Percentiles rank a stretch among this genome's conserved stretches.
phyloP scores from a whole-genome alignment of 495 filamentous ascomycete genomes.

The Extremus antarcticus region DNA sequence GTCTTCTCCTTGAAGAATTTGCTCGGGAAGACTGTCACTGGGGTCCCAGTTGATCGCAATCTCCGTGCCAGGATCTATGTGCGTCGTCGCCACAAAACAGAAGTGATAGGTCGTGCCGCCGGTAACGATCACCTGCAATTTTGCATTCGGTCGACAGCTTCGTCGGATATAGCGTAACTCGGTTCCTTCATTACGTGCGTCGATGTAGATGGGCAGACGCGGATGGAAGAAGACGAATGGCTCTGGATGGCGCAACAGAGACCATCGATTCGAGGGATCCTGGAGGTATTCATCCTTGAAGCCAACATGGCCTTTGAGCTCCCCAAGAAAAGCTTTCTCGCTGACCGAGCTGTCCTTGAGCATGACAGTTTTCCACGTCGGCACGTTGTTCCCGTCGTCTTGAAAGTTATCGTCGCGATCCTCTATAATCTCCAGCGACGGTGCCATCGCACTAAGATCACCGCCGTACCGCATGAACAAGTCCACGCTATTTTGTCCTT shows the following conservation, averaged over 20 bases:
- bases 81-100: slow-evolving; percentile 70
- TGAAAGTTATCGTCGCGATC: slow-evolving; percentile 38
- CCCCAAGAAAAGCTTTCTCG: slow-evolving; percentile 63
- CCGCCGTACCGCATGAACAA: slow-evolving; percentile 47
- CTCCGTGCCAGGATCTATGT: slow-evolving; percentile 52
- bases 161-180: slow-evolving; percentile 72
- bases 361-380: slow-evolving; percentile 61
- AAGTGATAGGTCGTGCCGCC: slow-evolving; percentile 70
- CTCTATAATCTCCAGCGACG: slow-evolving; percentile 4
- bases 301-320: slow-evolving; percentile 79
- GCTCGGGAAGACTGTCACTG: slow-evolving; percentile 25
- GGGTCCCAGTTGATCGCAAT: slow-evolving; percentile 60
- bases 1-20: slow-evolving; percentile 29
- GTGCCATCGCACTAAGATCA: slow-evolving; percentile 41
- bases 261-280: slow-evolving; percentile 65
- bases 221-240: slow-evolving; percentile 36
- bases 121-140: slow-evolving; percentile 69
- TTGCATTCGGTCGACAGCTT: slow-evolving; percentile 78
- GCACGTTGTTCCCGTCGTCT: slow-evolving; percentile 37
- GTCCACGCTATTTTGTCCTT: slow-evolving; percentile 29
- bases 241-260: slow-evolving; percentile 62
- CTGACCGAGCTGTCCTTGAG: slow-evolving; percentile 46
- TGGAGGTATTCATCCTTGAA: slow-evolving; percentile 64
- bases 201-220: slow-evolving; percentile 64
- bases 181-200: slow-evolving; percentile 76